Percentiles rank a stretch among this genome's conserved stretches.
Evolutionary conservation across 257 asterid genomes (phyloP).

Genomic region (Linderniella brevidens): DNA sequence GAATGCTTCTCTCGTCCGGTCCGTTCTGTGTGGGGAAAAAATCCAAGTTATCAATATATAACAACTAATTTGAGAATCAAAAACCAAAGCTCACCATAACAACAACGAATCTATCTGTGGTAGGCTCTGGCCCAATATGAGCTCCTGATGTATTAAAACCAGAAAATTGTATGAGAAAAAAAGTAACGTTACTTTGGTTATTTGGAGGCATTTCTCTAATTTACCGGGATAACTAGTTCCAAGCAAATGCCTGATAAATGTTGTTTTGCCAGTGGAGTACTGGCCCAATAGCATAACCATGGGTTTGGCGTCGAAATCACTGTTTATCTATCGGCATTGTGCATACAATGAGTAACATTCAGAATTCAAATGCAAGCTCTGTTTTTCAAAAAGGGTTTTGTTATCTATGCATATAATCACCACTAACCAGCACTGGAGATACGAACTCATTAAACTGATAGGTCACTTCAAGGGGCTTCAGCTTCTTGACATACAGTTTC

Average conservation of each 20-base stretch:
- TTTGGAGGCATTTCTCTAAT: slow-evolving; percentile 6
- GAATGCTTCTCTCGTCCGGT: slow-evolving; percentile 89
- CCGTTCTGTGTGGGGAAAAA: slow-evolving; percentile 37
- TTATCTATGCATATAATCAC: not conserved
- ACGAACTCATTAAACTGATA: slow-evolving; percentile 78
- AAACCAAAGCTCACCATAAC: slow-evolving; percentile 48
- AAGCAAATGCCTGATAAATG: slow-evolving; percentile 91
- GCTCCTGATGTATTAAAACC: slow-evolving; percentile 38
- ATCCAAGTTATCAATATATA: no score
- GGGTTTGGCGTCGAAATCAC: slow-evolving; percentile 97
- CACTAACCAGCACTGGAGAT: slow-evolving; percentile 68
- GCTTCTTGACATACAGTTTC: slow-evolving; percentile 64
- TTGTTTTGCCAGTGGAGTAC: slow-evolving; percentile 93
- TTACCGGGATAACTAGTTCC: slow-evolving; percentile 68
- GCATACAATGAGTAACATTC: not conserved
- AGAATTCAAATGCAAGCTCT: no score
- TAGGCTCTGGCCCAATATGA: slow-evolving; percentile 99
- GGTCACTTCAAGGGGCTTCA: slow-evolving; percentile 78
- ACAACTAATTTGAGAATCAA: no score
- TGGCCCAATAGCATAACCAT: slow-evolving; percentile 99
- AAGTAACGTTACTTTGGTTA: not conserved
- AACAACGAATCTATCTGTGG: slow-evolving; percentile 96
- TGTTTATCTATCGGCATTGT: slow-evolving; percentile 36
- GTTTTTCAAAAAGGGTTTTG: slow-evolving; percentile 1
- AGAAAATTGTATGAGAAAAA: not conserved